A percentile compares a stretch with the other conserved stretches of the same genome.
Evolutionary conservation across 495 filamentous ascomycete genomes (phyloP).

Genomic region (Peziza echinospora): DNA sequence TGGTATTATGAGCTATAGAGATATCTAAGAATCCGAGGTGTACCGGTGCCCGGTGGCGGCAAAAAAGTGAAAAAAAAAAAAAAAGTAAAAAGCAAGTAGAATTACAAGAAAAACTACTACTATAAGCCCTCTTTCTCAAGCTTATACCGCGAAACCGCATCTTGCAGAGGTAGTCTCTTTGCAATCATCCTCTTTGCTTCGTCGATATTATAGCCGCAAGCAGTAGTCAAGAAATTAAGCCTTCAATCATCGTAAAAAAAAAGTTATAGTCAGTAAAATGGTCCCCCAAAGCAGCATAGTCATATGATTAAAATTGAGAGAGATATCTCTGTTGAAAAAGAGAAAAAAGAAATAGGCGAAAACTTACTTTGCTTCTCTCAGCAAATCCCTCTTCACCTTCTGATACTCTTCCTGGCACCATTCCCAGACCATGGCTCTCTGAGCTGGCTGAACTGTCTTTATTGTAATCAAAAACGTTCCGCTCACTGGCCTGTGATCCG

Average conservation of each 20-base stretch:
- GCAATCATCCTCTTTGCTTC: no score
- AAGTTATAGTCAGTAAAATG: not conserved
- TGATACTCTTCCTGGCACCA: constrained; percentile 50
- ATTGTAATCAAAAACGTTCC: constrained; percentile 59
- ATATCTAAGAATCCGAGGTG: no score
- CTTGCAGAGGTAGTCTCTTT: no score
- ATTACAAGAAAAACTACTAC: not conserved
- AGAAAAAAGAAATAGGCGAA: not conserved
- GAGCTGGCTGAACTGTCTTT: constrained; percentile 50
- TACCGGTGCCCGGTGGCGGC: no score
- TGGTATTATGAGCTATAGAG: no score
- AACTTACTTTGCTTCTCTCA: constrained; percentile 36
- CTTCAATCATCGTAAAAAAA: no score
- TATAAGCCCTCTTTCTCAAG: not conserved
- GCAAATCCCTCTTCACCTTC: constrained; percentile 38
- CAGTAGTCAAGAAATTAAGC: constrained; percentile 17
- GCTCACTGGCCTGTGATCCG: constrained; percentile 83
- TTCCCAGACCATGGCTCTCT: constrained; percentile 44
- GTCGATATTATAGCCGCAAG: constrained; percentile 13
- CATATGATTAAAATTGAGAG: no score
- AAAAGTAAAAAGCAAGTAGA: no score
- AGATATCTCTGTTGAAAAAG: not conserved
- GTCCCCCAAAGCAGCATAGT: no score
- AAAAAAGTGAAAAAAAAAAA: no score
- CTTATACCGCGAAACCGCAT: no score